These are phyloP conservation scores for Allium sativum DNA, from an alignment of 106 monocot species.

Conservation along the genomic window DNA sequence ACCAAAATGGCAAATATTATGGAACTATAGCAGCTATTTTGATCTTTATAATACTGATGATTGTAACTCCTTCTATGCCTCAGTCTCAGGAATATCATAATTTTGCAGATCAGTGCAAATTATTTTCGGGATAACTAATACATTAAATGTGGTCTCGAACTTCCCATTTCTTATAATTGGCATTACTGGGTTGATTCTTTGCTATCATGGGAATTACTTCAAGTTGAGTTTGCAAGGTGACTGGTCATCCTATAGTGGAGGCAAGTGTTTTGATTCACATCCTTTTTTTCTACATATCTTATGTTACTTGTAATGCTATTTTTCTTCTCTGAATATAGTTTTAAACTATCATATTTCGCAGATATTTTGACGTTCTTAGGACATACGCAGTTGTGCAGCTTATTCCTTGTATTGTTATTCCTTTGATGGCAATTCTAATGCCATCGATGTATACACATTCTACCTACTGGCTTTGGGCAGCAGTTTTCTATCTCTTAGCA, in stretches of 20 bases:
- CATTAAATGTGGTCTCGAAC: constrained; percentile 87
- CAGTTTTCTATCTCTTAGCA: constrained; percentile 97
- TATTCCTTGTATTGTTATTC: constrained; percentile 79
- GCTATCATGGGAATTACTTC: constrained; percentile 62
- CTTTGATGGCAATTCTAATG: constrained; percentile 83
- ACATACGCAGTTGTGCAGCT: constrained; percentile 91
- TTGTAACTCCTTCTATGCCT: constrained; percentile 83
- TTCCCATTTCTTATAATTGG: constrained; percentile 87
- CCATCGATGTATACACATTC: constrained; percentile 99
- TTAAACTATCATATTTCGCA: constrained; percentile 16
- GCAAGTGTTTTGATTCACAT: constrained; percentile 24
- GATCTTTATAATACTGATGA: constrained; percentile 72
- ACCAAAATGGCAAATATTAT: too few species aligned
- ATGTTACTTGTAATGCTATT: too few species aligned
- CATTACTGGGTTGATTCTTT: constrained; percentile 65
- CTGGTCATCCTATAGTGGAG: constrained; percentile 98
- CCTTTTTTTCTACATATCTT: background rate
- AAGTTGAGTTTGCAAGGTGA: constrained; percentile 69
- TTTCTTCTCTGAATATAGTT: background rate
- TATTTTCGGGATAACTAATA: constrained; percentile 65
- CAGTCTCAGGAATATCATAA: constrained; percentile 85
- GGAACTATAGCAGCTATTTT: constrained; percentile 43
- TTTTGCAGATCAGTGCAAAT: constrained; percentile 70
- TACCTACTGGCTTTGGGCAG: constrained; percentile 94
- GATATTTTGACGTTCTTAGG: constrained; percentile 91